A percentile compares a stretch with the other conserved stretches of the same genome.
Evolutionary conservation across 2,329 filamentous ascomycete species (phyloP).

Genomic region (Aplosporella prunicola): DNA sequence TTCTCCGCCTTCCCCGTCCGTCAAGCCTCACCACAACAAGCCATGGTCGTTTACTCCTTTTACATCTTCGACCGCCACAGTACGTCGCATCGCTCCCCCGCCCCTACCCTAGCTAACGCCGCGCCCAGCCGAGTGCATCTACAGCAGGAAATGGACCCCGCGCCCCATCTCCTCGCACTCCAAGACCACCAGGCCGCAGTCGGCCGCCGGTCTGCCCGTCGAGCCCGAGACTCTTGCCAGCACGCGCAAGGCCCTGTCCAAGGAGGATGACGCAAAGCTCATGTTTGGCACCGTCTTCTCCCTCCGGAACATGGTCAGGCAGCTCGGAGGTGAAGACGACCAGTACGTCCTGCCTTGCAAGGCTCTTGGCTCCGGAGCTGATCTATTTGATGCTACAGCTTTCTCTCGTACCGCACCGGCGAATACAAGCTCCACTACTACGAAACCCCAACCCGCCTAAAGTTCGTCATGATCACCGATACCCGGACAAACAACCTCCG

Average conservation of each 20-base stretch:
- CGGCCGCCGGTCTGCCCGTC: slow-evolving; percentile 35
- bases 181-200: slow-evolving; percentile 42
- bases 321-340: slow-evolving; percentile 87
- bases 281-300: slow-evolving; percentile 97
- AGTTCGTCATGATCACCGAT: slow-evolving; percentile 95
- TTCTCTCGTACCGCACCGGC: slow-evolving; percentile 84
- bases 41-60: slow-evolving; percentile 92
- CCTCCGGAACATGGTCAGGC: slow-evolving; percentile 90
- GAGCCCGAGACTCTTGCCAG: slow-evolving; percentile 29
- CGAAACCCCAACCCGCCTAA: slow-evolving; percentile 90
- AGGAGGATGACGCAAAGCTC: slow-evolving; percentile 79
- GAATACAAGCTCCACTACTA: slow-evolving; percentile 99
- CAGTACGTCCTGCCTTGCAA: slow-evolving; percentile 33
- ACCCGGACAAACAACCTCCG: slow-evolving; percentile 81
- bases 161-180: slow-evolving; percentile 38
- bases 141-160: slow-evolving; percentile 75
- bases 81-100: slow-evolving; percentile 38
- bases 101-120: slow-evolving; percentile 7
- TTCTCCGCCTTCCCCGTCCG: slow-evolving; percentile 12
- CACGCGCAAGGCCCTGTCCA: slow-evolving; percentile 38
- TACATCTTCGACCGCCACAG: slow-evolving; percentile 99
- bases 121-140: slow-evolving; percentile 82
- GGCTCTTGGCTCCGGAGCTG: neutral
- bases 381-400: slow-evolving; percentile 41
- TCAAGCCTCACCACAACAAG: too few species aligned